Conservation (phyloP, 257 asterid species). For the Nicotiana sylvestris region DNA sequence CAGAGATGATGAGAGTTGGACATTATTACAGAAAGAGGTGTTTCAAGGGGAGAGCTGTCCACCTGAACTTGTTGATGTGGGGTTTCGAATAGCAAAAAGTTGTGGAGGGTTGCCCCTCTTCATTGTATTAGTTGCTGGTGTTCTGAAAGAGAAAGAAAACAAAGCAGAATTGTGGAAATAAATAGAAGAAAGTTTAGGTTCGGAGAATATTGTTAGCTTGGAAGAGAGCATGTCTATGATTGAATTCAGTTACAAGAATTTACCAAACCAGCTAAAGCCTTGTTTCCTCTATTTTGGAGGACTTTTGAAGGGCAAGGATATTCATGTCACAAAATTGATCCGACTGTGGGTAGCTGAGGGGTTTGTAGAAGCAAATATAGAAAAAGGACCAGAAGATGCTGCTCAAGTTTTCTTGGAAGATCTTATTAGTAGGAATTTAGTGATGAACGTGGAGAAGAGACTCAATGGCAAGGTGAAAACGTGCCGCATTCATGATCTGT, state of each 20-base stretch:
- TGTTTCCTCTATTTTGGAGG: conserved; percentile 11
- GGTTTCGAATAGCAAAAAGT: neutral
- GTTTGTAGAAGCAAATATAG: neutral
- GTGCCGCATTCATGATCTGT: too few species aligned
- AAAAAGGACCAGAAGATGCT: neutral
- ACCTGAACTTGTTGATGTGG: neutral
- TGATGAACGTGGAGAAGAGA: neutral
- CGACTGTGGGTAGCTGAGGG: conserved; percentile 11
- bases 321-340: neutral
- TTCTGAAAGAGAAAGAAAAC: neutral
- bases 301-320: neutral
- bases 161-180: neutral
- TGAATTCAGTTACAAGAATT: conserved; percentile 8
- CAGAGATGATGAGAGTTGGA: neutral
- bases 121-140: neutral
- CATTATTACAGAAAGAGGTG: neutral
- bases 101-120: neutral
- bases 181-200: neutral
- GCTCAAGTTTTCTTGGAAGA: neutral
- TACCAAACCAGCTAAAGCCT: neutral
- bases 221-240: neutral
- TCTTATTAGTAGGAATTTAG: conserved; percentile 6
- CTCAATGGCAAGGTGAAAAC: neutral
- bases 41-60: neutral
- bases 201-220: too few species aligned